Evolutionary conservation across 164 flowering plant genomes (phyloP), one percentile per base, ranked within the genome.

Genomic region (Umbilicus rupestris): DNA sequence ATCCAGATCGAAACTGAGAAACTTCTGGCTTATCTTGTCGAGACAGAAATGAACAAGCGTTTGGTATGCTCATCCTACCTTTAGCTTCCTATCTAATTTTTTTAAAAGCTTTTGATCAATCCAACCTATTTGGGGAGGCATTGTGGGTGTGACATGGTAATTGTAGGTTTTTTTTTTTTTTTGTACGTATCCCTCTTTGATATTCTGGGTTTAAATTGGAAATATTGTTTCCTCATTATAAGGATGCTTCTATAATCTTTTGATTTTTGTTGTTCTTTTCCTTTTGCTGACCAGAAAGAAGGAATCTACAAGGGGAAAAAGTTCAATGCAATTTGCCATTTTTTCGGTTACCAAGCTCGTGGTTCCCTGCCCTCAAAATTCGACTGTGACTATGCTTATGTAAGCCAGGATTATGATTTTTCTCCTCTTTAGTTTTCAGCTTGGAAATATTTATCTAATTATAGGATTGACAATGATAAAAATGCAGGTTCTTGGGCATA

Each of bases 281-380:
- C 47, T 73, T 0, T 24, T 29, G 19, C 50, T 76, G 37, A 69
- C 20, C 96, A 95, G 99, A 92, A 95, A 86, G 96, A 85, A 82
- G 97, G 99, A 66, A 88, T 94, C 37, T 92, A 92, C 80, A 95
- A 83, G 73, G 99, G 99, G 68, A 92, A 95, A 82, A 95, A 92
- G 70, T 92, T 95, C 80, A 95, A 92, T 81, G 97, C 94, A 2
- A 95, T 95, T 71, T 95, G 97, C 82, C 97, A 95, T 81, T 95
- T 95, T 73, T 95, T 95, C 69, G 99, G 97, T 64, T 95, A 95
- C 72, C 99, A 95, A 75, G 99, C 99, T 74, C 88, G 99, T 4
- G 99, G 97, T 58, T 88, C 97, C 66, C 72, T 95, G 62, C 99
- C 97, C 42, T 92, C 99, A 69, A 95, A 95, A 63, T 92, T 95